A percentile compares a stretch with the other conserved stretches of the same genome.
phyloP scores from a whole-genome alignment of 129 eudicot species.

The Artemisia annua region DNA sequence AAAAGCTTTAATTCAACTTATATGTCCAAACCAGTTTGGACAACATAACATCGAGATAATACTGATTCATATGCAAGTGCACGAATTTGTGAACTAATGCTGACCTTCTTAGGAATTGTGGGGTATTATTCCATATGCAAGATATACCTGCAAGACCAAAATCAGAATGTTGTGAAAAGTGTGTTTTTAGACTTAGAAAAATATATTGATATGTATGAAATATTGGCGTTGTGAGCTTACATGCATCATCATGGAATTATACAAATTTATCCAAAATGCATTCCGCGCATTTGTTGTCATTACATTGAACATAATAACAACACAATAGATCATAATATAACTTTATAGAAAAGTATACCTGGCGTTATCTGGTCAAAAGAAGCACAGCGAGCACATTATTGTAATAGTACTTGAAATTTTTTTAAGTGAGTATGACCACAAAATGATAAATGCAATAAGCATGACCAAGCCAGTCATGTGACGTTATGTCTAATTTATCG shows the following conservation, averaged over 20 bases:
- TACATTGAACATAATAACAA: conserved; percentile 10
- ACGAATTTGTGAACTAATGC: conserved; percentile 90
- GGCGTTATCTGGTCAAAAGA: too few relatives aligned
- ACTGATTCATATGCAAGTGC: conserved; percentile 18
- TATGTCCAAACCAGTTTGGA: not conserved
- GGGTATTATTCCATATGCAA: too few relatives aligned
- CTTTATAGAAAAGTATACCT: conserved; percentile 42
- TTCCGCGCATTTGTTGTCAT: conserved; percentile 66
- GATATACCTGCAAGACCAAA: too few relatives aligned
- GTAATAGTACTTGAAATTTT: too few relatives aligned
- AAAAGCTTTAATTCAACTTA: not conserved
- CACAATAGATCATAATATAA: not conserved
- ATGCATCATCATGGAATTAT: conserved; percentile 92
- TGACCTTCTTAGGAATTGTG: conserved; percentile 81
- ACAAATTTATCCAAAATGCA: conserved; percentile 90
- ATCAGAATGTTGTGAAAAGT: too few relatives aligned
- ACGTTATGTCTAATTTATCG: too few relatives aligned
- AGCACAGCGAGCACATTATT: too few relatives aligned
- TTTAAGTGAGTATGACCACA: too few relatives aligned
- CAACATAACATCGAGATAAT: not conserved
- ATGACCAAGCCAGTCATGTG: too few relatives aligned
- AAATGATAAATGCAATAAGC: too few relatives aligned
- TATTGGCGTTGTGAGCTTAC: conserved; percentile 35
- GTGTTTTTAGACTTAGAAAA: too few relatives aligned
- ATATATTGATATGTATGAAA: too few relatives aligned